Evolutionary conservation across 2,329 filamentous ascomycete species (phyloP), one percentile per base, ranked within the genome.

Genomic region (Magnaporthiopsis incrustans): DNA sequence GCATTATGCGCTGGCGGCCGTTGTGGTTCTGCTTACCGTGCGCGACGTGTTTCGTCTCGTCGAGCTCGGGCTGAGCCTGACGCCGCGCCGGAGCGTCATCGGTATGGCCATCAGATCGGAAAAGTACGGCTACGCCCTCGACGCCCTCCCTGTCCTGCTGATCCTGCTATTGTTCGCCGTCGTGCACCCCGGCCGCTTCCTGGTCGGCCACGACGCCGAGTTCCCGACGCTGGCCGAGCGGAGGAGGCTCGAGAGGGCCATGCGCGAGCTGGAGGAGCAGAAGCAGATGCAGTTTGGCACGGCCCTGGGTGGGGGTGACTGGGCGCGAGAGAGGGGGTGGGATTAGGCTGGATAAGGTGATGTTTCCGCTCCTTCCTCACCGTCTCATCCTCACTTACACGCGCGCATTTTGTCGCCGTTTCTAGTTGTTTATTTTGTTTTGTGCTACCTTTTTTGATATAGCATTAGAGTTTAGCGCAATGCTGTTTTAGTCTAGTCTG

Each of bases 11-110:
- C 70, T 78, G 64, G 71, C 76, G 26, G 67, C 66, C 1, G 73
- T 76, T 2, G 30, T 26, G 3, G n/a, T 44, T 2, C 25, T 63
- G 0, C 30, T 63, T 8, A 15, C 53, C 3, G 77, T 80, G 33
- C 82, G 85, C 44, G 87, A 88, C 70, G 79, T 86, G 67, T 89
- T 82, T 73, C 83, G 85, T 35, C 76, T 89, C 2, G 72, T 77
- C 63, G 84, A 89, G 70, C 88, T 82, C 68, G 76, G 66, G 3
- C 11, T 56, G 44, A 18, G 12, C 22, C 4, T 62, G 26, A 15
- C 60, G 11, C 57, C 14, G 25, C 68, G 33, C 10, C 33, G 33
- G 33, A 30, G 33, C 33, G 33, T 10, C 33, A 12, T 10, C 33
- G 8, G 5, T 35, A 12, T 12, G 6, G 10, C 5, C 84, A 26